Conservation (phyloP, 2,329 filamentous ascomycete genomes). For the Cladosporium sp. region DNA sequence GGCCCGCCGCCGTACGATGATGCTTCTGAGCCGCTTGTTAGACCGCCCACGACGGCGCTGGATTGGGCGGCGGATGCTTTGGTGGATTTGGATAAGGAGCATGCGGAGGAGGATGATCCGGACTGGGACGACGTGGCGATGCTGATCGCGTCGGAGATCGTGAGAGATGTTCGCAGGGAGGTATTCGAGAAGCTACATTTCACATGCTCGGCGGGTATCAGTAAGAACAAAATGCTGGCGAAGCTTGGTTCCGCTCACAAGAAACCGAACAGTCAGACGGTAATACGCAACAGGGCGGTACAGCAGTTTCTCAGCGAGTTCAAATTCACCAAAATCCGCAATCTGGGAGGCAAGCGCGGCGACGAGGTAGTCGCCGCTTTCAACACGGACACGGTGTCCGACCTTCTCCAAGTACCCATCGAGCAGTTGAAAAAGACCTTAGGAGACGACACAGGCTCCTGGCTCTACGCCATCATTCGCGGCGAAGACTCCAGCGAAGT, state of each 20-base stretch:
- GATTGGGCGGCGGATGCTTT: slow-evolving; percentile 84
- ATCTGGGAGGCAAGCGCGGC: slow-evolving; percentile 91
- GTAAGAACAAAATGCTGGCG: slow-evolving; percentile 89
- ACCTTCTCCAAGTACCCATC: slow-evolving; percentile 67
- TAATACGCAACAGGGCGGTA: slow-evolving; percentile 83
- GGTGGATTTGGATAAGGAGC: slow-evolving; percentile 67
- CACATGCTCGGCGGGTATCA: slow-evolving; percentile 87
- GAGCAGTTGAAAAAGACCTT: slow-evolving; percentile 74
- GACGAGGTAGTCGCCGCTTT: slow-evolving; percentile 80
- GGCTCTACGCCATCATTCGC: slow-evolving; percentile 80
- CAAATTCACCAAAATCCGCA: slow-evolving; percentile 93
- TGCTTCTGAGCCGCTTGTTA: slow-evolving; percentile 62
- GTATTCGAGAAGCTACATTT: slow-evolving; percentile 72
- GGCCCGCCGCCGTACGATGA: slow-evolving; percentile 70
- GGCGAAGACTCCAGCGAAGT: slow-evolving; percentile 87
- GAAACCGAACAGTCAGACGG: slow-evolving; percentile 91
- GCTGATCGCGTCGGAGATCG: slow-evolving; percentile 82
- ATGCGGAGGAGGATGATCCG: slow-evolving; percentile 73
- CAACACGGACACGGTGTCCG: slow-evolving; percentile 72
- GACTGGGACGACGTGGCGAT: slow-evolving; percentile 97
- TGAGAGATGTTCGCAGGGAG: slow-evolving; percentile 66
- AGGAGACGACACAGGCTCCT: slow-evolving; percentile 77
- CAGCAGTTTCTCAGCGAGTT: slow-evolving; percentile 74
- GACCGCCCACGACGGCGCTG: slow-evolving; percentile 67
- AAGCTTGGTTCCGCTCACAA: slow-evolving; percentile 89